Base-by-base conservation (phyloP, 1,284 basidiomycete species). In the Cystobasidium sp. region DNA sequence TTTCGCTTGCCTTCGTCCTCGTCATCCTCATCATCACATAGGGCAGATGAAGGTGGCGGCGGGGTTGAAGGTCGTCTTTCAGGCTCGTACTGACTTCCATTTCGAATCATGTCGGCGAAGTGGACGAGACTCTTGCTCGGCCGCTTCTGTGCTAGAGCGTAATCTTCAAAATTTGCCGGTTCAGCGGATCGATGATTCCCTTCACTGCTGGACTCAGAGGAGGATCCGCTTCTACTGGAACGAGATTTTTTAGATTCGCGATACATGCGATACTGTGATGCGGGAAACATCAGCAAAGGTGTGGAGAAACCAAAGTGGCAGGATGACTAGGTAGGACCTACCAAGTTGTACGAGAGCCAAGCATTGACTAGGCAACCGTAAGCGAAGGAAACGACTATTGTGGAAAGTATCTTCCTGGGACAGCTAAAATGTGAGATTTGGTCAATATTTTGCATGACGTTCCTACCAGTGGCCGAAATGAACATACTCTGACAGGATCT, bases 271-370 rank as follows among this genome's bases (percentile, higher is more conserved):
- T 41, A 46, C 66, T 55, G 52, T 0, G 31, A 31, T 31, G 31
- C 5, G 31, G 31, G 31, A 5, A 31, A 31, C 5, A 6, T 37
- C 49, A 37, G 22, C 10, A 49, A 24, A 10, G 16, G 44, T 7
- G 37, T 46, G 31, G 16, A 20, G 43, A 3, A 53, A 8, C 12
- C 5, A 18, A 10, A 1, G 10, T n/a, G 18, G 39, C 14, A 18
- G 3, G 12, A 18, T 1, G 24, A 8, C 3, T 12, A 5, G 2
- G 10, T 16, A 46, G 10, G 7, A 55, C 70, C 46, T 22, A 73
- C 70, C 18, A 73, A 18, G 37, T 73, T 73, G 62, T 56, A 56
- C 16, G 37, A 37, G 2, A 73, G 39, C 70, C 70, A 73, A 18
- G 44, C 31, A 22, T 44, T 73, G 16, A 66, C 55, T 9, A 58